Evolutionary conservation across 148 eudicot species (phyloP).

Genomic region (Beta vulgaris): DNA sequence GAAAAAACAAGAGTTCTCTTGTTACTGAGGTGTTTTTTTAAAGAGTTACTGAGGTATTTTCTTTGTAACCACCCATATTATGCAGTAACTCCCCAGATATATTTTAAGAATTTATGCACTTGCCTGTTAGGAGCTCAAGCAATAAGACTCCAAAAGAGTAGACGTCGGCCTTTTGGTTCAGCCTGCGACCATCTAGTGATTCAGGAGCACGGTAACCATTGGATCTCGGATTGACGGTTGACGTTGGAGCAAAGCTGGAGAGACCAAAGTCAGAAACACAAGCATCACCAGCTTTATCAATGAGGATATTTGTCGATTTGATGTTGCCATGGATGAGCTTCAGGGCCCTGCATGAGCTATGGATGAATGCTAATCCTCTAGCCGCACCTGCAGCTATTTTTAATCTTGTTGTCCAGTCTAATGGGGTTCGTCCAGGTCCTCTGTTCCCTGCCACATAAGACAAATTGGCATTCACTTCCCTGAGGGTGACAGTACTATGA

Average conservation of each 20-base stretch:
- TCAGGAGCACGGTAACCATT: conserved; percentile 91
- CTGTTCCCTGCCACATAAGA: conserved; percentile 55
- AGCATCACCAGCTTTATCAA: conserved; percentile 62
- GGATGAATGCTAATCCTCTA: conserved; percentile 67
- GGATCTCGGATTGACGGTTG: conserved; percentile 34
- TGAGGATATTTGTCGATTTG: conserved; percentile 81
- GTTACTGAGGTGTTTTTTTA: too few species aligned
- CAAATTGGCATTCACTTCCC: not conserved
- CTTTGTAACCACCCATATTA: too few species aligned
- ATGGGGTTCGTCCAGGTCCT: conserved; percentile 90
- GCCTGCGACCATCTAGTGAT: conserved; percentile 44
- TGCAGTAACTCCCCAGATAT: not conserved
- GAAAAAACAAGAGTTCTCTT: too few species aligned
- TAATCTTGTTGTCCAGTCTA: conserved; percentile 85
- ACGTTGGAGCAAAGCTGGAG: conserved; percentile 43
- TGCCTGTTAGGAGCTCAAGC: conserved; percentile 77
- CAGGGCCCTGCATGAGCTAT: conserved; percentile 55
- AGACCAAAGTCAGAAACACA: conserved; percentile 83
- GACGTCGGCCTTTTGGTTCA: conserved; percentile 70
- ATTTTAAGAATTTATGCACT: not conserved
- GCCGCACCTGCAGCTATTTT: conserved; percentile 80
- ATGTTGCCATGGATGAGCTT: conserved; percentile 84
- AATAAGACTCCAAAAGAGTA: conserved; percentile 87
- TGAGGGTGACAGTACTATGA: not conserved
- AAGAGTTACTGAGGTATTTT: too few species aligned